Evolutionary conservation across 1,284 basidiomycete genomes (phyloP).

Genomic region (Naganishia sp.): DNA sequence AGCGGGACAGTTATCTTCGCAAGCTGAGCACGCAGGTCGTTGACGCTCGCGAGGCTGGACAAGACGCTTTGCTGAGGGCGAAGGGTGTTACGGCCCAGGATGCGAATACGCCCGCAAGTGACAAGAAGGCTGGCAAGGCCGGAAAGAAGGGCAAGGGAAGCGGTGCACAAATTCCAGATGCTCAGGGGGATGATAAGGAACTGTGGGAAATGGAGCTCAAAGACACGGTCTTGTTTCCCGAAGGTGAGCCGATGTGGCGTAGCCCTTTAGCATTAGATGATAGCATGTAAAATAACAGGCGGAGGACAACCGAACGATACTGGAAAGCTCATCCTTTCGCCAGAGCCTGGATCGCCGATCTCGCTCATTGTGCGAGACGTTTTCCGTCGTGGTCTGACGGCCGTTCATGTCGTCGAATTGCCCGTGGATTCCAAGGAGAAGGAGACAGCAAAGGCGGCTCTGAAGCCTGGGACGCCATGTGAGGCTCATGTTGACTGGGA

Average conservation of each 20-base stretch:
- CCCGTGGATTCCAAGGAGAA: slow-evolving; percentile 44
- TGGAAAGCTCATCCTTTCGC: slow-evolving; percentile 59
- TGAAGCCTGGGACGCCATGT: slow-evolving; percentile 58
- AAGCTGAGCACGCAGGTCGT: slow-evolving; percentile 42
- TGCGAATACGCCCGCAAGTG: slow-evolving; percentile 20
- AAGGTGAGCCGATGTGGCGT: slow-evolving; percentile 53
- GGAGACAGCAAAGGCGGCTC: slow-evolving; percentile 56
- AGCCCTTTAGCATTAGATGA: neutral
- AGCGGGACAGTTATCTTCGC: slow-evolving; percentile 53
- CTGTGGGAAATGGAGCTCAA: slow-evolving; percentile 64
- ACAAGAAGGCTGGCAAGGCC: slow-evolving; percentile 17
- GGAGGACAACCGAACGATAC: slow-evolving; percentile 83
- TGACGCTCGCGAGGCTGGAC: slow-evolving; percentile 32
- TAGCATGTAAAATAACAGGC: slow-evolving; percentile 51
- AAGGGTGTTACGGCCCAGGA: slow-evolving; percentile 17
- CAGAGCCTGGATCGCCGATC: slow-evolving; percentile 34
- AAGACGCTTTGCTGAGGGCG: slow-evolving; percentile 16
- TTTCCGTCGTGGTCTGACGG: slow-evolving; percentile 66
- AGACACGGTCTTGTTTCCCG: slow-evolving; percentile 85
- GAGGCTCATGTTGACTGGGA: slow-evolving; percentile 65
- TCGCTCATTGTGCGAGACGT: slow-evolving; percentile 38
- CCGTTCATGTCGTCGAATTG: slow-evolving; percentile 72
- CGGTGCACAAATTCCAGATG: neutral
- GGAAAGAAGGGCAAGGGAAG: slow-evolving; percentile 21
- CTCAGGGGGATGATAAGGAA: slow-evolving; percentile 32